Conservation (phyloP, 176 grass and related monocot species). For the Oryza longistaminata region DNA sequence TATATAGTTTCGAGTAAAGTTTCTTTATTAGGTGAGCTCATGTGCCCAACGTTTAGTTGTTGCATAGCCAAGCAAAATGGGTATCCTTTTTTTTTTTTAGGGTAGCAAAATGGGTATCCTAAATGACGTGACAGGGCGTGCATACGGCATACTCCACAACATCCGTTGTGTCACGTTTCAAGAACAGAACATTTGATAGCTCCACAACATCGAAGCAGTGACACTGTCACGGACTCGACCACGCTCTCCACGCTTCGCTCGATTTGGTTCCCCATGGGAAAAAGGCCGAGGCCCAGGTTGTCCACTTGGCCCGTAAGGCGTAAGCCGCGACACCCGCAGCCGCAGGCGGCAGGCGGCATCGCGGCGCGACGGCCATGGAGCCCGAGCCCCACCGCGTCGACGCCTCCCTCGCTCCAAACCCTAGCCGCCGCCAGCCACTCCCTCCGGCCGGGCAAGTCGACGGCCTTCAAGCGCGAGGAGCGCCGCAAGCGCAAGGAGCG, state of each 20-base stretch:
- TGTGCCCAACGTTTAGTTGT: too few relatives aligned
- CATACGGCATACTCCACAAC: too few relatives aligned
- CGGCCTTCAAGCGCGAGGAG: slow-evolving; percentile 80
- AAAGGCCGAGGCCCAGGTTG: too few relatives aligned
- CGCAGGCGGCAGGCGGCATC: too few relatives aligned
- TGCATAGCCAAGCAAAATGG: too few relatives aligned
- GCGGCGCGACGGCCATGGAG: slow-evolving; percentile 34
- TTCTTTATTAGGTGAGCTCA: too few relatives aligned
- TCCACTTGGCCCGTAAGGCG: too few relatives aligned
- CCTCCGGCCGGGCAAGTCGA: slow-evolving; percentile 55
- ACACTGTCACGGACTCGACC: not conserved
- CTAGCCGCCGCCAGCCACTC: slow-evolving; percentile 32
- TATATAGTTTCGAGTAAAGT: too few relatives aligned
- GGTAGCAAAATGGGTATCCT: too few relatives aligned
- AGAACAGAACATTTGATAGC: not conserved
- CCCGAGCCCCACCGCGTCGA: slow-evolving; percentile 12
- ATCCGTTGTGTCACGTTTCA: not conserved
- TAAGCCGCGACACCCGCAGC: too few relatives aligned
- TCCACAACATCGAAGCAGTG: not conserved
- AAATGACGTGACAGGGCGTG: too few relatives aligned
- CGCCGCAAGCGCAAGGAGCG: slow-evolving; percentile 68
- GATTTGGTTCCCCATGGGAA: not conserved
- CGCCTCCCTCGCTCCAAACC: slow-evolving; percentile 23
- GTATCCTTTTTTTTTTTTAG: too few relatives aligned
- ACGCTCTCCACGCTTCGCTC: not conserved